phyloP scores from a whole-genome alignment of 495 filamentous ascomycete genomes.

The Corynascus novoguineensis region DNA sequence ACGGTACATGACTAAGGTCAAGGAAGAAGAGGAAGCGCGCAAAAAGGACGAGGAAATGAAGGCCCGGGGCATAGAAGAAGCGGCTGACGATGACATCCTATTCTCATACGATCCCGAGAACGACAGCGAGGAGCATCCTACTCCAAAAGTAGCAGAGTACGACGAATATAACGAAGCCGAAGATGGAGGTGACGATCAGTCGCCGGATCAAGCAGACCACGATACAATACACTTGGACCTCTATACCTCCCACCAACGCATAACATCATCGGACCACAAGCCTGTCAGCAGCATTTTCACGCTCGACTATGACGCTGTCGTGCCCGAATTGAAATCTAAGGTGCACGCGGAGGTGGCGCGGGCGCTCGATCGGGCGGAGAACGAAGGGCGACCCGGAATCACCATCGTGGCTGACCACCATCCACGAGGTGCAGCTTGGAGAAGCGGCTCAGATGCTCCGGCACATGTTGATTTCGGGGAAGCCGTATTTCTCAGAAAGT shows the following conservation, averaged over 20 bases:
- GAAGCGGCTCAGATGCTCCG: constrained; percentile 22
- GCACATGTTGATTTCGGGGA: constrained; percentile 70
- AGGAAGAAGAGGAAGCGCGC: constrained; percentile 59
- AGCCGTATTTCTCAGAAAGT: constrained; percentile 59
- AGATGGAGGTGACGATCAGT: constrained; percentile 37
- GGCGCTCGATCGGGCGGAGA: constrained; percentile 86
- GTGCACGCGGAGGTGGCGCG: constrained; percentile 82
- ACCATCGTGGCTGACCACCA: constrained; percentile 73
- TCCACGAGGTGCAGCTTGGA: constrained; percentile 13
- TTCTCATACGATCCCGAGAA: constrained; percentile 86
- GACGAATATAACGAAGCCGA: constrained; percentile 56
- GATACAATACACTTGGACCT: constrained; percentile 61
- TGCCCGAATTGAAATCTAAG: constrained; percentile 72
- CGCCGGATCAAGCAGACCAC: constrained; percentile 52
- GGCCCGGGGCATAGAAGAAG: constrained; percentile 66
- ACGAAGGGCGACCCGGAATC: constrained; percentile 78
- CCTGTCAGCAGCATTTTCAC: constrained; percentile 76
- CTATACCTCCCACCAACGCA: constrained; percentile 82
- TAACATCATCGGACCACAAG: constrained; percentile 94
- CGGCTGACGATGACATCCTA: constrained; percentile 74
- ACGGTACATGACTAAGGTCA: constrained; percentile 60
- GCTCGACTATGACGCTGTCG: constrained; percentile 75
- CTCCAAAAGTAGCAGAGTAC: constrained; percentile 46
- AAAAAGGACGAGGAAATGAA: constrained; percentile 82
- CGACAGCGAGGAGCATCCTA: constrained; percentile 49